Evolutionary conservation across 768 basidiomycete genomes (phyloP).

Genomic region (Pulveroboletus sp.): DNA sequence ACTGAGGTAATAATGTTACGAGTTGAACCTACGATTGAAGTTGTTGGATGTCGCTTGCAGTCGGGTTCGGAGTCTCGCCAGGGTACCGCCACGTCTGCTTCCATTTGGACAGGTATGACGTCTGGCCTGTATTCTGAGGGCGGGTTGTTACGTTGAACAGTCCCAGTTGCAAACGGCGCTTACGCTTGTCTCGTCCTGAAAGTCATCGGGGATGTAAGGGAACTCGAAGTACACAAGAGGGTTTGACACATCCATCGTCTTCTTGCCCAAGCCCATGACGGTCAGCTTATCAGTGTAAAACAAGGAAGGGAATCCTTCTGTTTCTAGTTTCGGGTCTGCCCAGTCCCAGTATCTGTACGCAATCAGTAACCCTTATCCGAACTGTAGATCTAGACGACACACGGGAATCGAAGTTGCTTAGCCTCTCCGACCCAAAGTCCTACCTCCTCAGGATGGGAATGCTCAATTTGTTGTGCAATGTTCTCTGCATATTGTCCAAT

Average conservation of each 20-base stretch:
- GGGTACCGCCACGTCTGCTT: slow-evolving; percentile 18
- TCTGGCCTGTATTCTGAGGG: neutral
- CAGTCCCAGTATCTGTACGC: slow-evolving; percentile 28
- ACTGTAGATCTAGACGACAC: neutral
- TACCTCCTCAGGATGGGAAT: slow-evolving; percentile 12
- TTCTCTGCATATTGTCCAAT: slow-evolving; percentile 24
- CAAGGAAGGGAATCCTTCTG: slow-evolving; percentile 20
- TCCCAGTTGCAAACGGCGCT: neutral
- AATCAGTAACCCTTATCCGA: neutral
- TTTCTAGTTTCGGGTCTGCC: slow-evolving; percentile 19
- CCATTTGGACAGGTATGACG: slow-evolving; percentile 22
- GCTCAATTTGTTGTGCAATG: slow-evolving; percentile 25
- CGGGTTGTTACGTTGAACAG: neutral
- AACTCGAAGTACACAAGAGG: slow-evolving; percentile 17
- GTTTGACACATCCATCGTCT: slow-evolving; percentile 12
- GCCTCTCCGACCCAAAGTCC: slow-evolving; percentile 21
- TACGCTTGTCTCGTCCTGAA: slow-evolving; percentile 12
- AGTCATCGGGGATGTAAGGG: slow-evolving; percentile 20
- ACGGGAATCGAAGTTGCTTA: slow-evolving; percentile 28
- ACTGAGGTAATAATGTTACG: neutral
- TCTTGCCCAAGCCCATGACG: slow-evolving; percentile 4
- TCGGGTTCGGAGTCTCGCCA: slow-evolving; percentile 5
- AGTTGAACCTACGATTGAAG: slow-evolving; percentile 15
- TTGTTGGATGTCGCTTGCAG: slow-evolving; percentile 9
- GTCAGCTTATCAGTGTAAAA: slow-evolving; percentile 14